These are phyloP conservation scores for Irpex rosettiformis DNA, from an alignment of 1,284 basidiomycete species.

Conservation along the genomic window DNA sequence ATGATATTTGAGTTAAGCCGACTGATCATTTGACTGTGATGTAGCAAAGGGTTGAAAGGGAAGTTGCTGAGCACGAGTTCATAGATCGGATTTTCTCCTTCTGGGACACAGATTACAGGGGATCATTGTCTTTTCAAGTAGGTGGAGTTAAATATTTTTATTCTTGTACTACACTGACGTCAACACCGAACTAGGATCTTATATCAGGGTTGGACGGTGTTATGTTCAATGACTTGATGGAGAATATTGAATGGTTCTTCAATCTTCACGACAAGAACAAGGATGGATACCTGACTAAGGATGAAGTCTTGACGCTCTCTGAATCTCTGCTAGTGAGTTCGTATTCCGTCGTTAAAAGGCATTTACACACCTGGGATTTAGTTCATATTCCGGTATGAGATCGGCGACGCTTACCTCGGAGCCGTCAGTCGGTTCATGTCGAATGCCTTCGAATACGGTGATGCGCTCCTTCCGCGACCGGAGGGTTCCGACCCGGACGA, in stretches of 20 bases:
- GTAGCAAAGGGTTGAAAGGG: slow-evolving; percentile 77
- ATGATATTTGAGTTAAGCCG: slow-evolving; percentile 10
- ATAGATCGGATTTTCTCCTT: slow-evolving; percentile 83
- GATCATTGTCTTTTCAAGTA: slow-evolving; percentile 84
- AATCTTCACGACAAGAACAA: slow-evolving; percentile 95
- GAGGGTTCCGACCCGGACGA: slow-evolving; percentile 40
- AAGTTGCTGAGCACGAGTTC: slow-evolving; percentile 81
- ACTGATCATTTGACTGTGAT: slow-evolving; percentile 15
- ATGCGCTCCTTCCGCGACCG: slow-evolving; percentile 67
- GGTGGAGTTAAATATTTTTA: slow-evolving; percentile 14
- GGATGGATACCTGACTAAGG: slow-evolving; percentile 92
- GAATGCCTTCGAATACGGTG: slow-evolving; percentile 95
- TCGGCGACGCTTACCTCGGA: slow-evolving; percentile 95
- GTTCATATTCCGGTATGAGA: slow-evolving; percentile 98
- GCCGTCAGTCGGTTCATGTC: slow-evolving; percentile 96
- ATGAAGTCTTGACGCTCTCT: slow-evolving; percentile 93
- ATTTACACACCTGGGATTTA: slow-evolving; percentile 28
- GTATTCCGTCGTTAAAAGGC: neutral
- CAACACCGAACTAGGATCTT: slow-evolving; percentile 63
- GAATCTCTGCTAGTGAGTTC: slow-evolving; percentile 84
- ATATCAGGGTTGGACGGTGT: slow-evolving; percentile 88
- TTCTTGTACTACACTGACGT: neutral
- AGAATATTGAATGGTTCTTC: slow-evolving; percentile 99
- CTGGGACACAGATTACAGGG: slow-evolving; percentile 82
- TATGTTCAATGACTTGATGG: slow-evolving; percentile 97